Base-by-base conservation (phyloP, 495 filamentous ascomycete species). In the Penicillium pulvis region DNA sequence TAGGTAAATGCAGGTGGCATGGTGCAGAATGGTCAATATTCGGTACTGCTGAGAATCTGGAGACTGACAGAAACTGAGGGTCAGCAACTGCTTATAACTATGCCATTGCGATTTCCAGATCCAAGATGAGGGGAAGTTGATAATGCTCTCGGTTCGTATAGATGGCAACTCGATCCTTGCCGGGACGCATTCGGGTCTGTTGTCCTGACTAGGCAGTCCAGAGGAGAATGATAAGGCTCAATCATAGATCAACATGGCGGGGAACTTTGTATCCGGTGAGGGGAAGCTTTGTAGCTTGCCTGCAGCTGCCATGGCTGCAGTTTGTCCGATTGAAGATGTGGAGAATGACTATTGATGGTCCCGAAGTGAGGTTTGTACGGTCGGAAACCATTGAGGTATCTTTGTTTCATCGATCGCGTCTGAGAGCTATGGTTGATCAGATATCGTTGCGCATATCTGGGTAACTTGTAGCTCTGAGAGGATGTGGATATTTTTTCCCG, bases 1-100 rank as follows among this genome's bases (percentile, higher is more conserved):
- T 90, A 81, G 30, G 71, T 79, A 54, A 79, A 74, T 51, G 67
- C 55, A 46, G 63, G 52, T 17, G 72, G 52, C 72, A 76, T 79
- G 53, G 52, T 71, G 57, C 45, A 41, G 20, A 3, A 31, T 17
- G 42, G 16, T 19, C 10, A 28, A 16, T 28, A 12, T 12, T 36
- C 7, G 10, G 12, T 41, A 17, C 6, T 17, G 16, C 39, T 0
- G 39, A 41, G 39, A 7, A 17, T 41, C 39, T 41, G 39, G 39
- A 41, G 36, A 16, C 16, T n/a, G 14, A 17, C 16, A 41, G 16
- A 4, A 6, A 41, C 0, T 41, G 17, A 16, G 39, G 14, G 39
- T 8, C 16, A 41, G 14, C 16, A 16, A n/a, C 14, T 17, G 39
- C 14, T 41, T 41, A 41, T 41, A 41, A 41, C 39, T n/a, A 41